A percentile compares a stretch with the other conserved stretches of the same genome.
Conservation (phyloP, 202 grass and related monocot species). For the Bolboschoenoplectus hybrid region DNA sequence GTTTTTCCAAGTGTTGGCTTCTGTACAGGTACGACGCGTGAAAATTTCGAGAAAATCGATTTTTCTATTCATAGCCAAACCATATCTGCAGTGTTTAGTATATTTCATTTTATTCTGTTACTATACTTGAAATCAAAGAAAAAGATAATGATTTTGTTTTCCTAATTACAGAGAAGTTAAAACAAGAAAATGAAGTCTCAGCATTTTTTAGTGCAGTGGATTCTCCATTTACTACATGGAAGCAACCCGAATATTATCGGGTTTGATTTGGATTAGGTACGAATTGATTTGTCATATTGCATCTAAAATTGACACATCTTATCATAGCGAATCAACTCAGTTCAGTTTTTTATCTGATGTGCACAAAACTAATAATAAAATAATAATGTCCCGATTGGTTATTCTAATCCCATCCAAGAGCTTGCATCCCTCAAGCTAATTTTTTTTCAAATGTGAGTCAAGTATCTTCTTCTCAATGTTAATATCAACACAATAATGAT, state of each 20-base stretch:
- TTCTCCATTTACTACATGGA: not conserved
- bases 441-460: no score
- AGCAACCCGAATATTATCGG: not conserved
- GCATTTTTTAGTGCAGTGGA: not conserved
- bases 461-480: no score
- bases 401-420: not conserved
- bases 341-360: no score
- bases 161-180: not conserved
- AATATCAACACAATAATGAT: no score
- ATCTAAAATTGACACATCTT: not conserved
- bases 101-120: not conserved
- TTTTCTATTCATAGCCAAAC: conserved; percentile 9
- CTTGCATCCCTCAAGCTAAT: not conserved
- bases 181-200: not conserved
- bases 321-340: not conserved
- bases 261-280: not conserved
- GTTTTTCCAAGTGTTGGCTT: conserved; percentile 1
- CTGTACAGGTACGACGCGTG: conserved; percentile 1
- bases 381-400: not conserved
- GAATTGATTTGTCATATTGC: not conserved
- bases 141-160: not conserved
- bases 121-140: conserved; percentile 16
- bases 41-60: not conserved
- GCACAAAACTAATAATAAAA: no score
- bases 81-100: not conserved